These are phyloP conservation scores for Aspergillus fijiensis DNA, from an alignment of 2,329 filamentous ascomycete genomes.

Conservation along the genomic window DNA sequence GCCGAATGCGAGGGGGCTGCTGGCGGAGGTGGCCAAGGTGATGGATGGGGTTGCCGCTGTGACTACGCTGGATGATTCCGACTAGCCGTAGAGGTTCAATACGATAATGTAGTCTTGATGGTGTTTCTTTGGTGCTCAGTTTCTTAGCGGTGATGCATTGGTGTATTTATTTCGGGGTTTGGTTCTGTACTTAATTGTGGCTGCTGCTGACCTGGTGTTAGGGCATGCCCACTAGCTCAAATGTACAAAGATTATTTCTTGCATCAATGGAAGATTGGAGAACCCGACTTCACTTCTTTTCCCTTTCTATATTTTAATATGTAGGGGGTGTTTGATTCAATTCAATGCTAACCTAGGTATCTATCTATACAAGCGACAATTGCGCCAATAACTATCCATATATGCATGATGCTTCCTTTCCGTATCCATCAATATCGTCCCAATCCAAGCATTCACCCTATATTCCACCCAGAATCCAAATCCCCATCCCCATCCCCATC, in stretches of 20 bases:
- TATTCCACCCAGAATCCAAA: too few relatives aligned
- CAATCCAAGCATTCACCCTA: too few relatives aligned
- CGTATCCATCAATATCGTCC: too few relatives aligned
- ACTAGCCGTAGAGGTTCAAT: too few relatives aligned
- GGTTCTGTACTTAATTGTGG: not conserved
- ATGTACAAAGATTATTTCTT: not conserved
- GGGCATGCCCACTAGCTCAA: not conserved
- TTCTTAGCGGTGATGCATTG: not conserved
- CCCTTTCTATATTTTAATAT: too few relatives aligned
- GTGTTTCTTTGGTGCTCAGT: not conserved
- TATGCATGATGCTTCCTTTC: not conserved
- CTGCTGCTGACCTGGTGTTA: not conserved
- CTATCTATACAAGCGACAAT: not conserved
- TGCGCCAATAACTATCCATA: not conserved
- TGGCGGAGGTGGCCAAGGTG: constrained; percentile 9
- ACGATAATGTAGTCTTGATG: not conserved
- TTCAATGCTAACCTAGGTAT: not conserved
- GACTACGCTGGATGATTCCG: not conserved
- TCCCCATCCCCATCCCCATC: not conserved
- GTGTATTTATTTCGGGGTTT: not conserved
- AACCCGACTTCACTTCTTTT: too few relatives aligned
- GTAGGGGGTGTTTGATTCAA: not conserved
- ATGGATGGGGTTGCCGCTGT: not conserved
- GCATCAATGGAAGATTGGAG: too few relatives aligned
- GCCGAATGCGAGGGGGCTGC: constrained; percentile 12